These are phyloP conservation scores for Pyrus communis DNA, from an alignment of 306 rosid species.

Conservation along the genomic window DNA sequence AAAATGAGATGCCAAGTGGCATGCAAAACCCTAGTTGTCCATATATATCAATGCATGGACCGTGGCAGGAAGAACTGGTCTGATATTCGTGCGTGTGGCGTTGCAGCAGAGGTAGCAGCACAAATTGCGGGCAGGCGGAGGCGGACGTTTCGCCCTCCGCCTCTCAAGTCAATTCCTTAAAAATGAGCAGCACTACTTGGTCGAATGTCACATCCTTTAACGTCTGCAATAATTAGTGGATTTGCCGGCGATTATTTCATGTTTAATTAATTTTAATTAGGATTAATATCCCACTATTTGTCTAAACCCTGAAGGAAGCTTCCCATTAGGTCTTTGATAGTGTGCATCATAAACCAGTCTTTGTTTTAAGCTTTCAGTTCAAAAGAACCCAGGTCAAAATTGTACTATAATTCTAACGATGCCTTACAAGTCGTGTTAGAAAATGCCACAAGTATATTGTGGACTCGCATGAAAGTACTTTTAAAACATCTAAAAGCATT, in stretches of 20 bases:
- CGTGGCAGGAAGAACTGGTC: neutral
- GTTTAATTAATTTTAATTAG: neutral
- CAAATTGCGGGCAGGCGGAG: neutral
- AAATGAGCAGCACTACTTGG: neutral
- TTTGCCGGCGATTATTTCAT: constrained; percentile 8
- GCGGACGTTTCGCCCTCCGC: neutral
- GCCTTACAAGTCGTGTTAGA: neutral
- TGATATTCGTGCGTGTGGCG: neutral
- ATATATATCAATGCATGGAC: neutral
- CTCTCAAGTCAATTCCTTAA: neutral
- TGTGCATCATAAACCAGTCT: neutral
- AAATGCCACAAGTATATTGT: neutral
- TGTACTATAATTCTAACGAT: neutral
- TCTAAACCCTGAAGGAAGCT: neutral
- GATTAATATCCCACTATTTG: neutral
- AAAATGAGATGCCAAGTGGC: neutral
- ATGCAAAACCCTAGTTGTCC: neutral
- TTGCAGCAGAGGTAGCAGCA: neutral
- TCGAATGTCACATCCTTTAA: neutral
- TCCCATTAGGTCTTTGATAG: neutral
- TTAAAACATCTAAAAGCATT: no score
- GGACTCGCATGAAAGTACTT: no score
- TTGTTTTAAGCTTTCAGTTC: neutral
- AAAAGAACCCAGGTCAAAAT: neutral
- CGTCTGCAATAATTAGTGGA: neutral